These are phyloP conservation scores for Ophiostoma tasmaniense DNA, from an alignment of 2,329 filamentous ascomycete genomes.

Conservation along the genomic window DNA sequence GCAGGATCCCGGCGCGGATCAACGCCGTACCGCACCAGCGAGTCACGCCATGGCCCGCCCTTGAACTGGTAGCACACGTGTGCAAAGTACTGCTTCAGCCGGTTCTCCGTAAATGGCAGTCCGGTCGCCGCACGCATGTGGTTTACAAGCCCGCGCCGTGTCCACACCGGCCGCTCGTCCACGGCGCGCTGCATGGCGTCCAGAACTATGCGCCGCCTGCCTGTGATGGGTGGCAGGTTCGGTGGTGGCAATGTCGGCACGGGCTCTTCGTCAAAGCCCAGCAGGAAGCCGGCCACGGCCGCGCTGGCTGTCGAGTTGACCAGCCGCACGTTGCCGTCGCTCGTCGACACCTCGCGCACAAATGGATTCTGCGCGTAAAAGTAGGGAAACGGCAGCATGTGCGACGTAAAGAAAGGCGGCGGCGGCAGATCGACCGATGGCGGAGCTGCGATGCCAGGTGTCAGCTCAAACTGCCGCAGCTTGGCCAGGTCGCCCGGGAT, in stretches of 20 bases:
- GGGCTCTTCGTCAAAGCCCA: conserved; percentile 53
- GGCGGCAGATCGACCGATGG: conserved; percentile 64
- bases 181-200: conserved; percentile 57
- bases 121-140: conserved; percentile 43
- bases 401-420: conserved; percentile 68
- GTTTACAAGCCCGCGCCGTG: conserved; percentile 72
- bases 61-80: conserved; percentile 89
- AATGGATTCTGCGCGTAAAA: conserved; percentile 81
- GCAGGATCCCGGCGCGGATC: conserved; percentile 72
- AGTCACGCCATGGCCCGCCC: conserved; percentile 84
- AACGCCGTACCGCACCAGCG: conserved; percentile 73
- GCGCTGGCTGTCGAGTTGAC: conserved; percentile 51
- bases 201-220: conserved; percentile 44
- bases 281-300: conserved; percentile 50
- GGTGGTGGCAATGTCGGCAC: conserved; percentile 52
- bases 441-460: conserved; percentile 50
- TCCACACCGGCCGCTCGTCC: conserved; percentile 72
- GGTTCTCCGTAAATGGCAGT: conserved; percentile 35
- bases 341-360: conserved; percentile 54
- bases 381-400: conserved; percentile 66
- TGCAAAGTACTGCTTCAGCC: conserved; percentile 66
- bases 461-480: conserved; percentile 55
- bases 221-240: conserved; percentile 36
- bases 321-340: conserved; percentile 41
- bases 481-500: conserved; percentile 56